Percentiles rank a stretch among this genome's conserved stretches.
Evolutionary conservation across 2,329 filamentous ascomycete genomes (phyloP).

Genomic region (Penicillium occitanis): DNA sequence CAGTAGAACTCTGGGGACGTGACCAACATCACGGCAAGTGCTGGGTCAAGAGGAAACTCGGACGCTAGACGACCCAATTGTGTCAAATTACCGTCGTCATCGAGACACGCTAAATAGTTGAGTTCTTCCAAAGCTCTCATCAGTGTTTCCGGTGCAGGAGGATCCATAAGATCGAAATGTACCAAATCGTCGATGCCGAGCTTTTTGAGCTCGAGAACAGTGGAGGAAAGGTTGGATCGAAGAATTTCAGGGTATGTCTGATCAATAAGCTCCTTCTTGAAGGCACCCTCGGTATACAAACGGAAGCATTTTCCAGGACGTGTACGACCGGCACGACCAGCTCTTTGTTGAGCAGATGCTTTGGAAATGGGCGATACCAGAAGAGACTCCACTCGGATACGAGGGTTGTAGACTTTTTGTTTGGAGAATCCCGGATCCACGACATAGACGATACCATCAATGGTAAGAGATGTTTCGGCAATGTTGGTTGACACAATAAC

Average conservation of each 20-base stretch:
- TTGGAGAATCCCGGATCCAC: constrained; percentile 99
- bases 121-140: constrained; percentile 97
- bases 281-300: constrained; percentile 89
- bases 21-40: constrained; percentile 95
- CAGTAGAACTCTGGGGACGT: constrained; percentile 97
- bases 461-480: constrained; percentile 94
- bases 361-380: constrained; percentile 98
- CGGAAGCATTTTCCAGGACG: constrained; percentile 98
- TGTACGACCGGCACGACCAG: constrained; percentile 98
- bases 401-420: constrained; percentile 98
- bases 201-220: constrained; percentile 95
- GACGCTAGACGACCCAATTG: constrained; percentile 81
- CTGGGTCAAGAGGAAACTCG: constrained; percentile 91
- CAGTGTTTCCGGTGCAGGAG: constrained; percentile 93
- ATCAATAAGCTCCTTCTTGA: constrained; percentile 97
- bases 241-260: constrained; percentile 96
- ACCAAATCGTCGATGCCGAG: constrained; percentile 93
- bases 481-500: constrained; percentile 96
- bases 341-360: constrained; percentile 92
- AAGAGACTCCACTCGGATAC: constrained; percentile 92
- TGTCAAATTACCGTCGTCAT: constrained; percentile 94
- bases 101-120: constrained; percentile 93
- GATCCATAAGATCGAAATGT: constrained; percentile 98
- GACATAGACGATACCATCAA: constrained; percentile 98
- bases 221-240: constrained; percentile 89